Conservation (phyloP, 1,284 basidiomycete species). For the Caloboletus firmus region DNA sequence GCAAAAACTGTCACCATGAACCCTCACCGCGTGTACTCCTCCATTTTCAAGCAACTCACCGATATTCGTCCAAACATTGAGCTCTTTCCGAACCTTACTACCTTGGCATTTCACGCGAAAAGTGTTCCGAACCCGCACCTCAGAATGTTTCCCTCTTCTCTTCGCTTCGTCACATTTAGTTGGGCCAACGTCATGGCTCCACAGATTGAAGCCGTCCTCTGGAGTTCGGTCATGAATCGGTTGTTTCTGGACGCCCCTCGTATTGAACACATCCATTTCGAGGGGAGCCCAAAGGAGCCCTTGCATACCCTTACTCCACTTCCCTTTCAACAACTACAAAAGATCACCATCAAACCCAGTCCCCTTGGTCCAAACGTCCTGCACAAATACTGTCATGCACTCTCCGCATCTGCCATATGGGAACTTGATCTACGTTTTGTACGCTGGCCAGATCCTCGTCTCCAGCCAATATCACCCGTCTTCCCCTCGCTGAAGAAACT, state of each 20-base stretch:
- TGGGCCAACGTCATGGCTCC: conserved; percentile 22
- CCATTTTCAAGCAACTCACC: conserved; percentile 31
- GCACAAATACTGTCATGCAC: conserved; percentile 28
- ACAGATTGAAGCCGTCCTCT: conserved; percentile 22
- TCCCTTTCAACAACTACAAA: conserved; percentile 24
- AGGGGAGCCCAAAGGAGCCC: conserved; percentile 30
- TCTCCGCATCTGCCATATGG: conserved; percentile 21
- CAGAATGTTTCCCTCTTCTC: conserved; percentile 27
- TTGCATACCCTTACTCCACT: conserved; percentile 20
- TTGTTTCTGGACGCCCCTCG: conserved; percentile 22
- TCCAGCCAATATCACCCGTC: conserved; percentile 23
- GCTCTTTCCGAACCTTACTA: conserved; percentile 30
- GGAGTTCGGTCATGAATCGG: conserved; percentile 23
- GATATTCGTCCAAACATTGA: conserved; percentile 28
- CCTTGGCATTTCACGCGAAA: conserved; percentile 22
- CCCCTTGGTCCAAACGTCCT: conserved; percentile 28
- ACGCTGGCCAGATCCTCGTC: conserved; percentile 24
- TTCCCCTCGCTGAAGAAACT: conserved; percentile 27
- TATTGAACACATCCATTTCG: conserved; percentile 25
- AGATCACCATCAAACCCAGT: conserved; percentile 26
- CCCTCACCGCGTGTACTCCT: conserved; percentile 31
- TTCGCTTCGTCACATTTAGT: conserved; percentile 22
- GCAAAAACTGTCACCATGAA: conserved; percentile 29
- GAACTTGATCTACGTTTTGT: conserved; percentile 29
- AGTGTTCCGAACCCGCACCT: conserved; percentile 7